A percentile compares a stretch with the other conserved stretches of the same genome.
Conservation (phyloP, 2,329 filamentous ascomycete species). For the Stachybotrys echinatus region DNA sequence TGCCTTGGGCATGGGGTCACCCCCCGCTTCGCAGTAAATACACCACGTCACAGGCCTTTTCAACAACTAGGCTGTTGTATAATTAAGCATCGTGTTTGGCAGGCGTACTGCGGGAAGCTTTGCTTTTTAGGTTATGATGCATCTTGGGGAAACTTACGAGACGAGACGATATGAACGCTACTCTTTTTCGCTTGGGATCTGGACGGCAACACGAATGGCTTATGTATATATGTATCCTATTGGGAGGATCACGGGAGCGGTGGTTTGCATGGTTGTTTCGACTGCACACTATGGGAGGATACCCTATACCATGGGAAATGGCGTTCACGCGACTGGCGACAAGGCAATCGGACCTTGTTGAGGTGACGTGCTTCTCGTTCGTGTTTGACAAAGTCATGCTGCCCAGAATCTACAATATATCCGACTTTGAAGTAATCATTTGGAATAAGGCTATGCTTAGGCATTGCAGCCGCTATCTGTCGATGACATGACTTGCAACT, state of each 20-base stretch:
- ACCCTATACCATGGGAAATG: not conserved
- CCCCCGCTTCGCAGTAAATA: not conserved
- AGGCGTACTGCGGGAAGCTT: no score
- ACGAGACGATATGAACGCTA: not conserved
- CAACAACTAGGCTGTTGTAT: no score
- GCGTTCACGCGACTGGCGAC: not conserved
- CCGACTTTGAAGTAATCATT: no score
- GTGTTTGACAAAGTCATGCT: no score
- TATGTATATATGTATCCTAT: not conserved
- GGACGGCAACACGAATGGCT: not conserved
- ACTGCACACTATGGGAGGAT: not conserved
- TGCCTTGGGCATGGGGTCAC: conserved; percentile 34
- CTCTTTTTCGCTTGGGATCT: not conserved
- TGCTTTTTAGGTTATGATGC: no score
- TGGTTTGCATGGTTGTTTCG: not conserved
- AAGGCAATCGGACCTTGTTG: not conserved
- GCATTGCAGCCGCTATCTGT: no score
- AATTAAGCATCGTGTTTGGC: no score
- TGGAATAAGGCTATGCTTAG: no score
- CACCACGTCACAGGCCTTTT: no score
- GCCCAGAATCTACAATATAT: no score
- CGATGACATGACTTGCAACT: not conserved
- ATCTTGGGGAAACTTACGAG: no score
- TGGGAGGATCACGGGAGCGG: no score
- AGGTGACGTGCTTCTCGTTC: not conserved